Evolutionary conservation across 2,329 filamentous ascomycete species (phyloP), one percentile per base, ranked within the genome.

Genomic region (Phaeosphaeria sp.): DNA sequence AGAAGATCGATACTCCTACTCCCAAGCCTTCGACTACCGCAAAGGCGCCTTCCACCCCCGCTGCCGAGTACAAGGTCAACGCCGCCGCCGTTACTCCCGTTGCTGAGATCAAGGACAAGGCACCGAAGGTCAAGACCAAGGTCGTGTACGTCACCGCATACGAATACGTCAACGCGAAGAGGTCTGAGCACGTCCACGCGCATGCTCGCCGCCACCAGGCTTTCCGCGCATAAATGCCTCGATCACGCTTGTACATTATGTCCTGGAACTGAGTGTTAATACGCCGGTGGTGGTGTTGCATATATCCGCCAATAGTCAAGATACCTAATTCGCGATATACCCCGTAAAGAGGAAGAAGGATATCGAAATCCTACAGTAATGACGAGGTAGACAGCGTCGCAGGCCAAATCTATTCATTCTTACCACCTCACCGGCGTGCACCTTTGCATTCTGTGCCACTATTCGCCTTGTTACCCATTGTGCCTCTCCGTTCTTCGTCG

Each of bases 321-420:
- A 70, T 67, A 65, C 65, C 66, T 62, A 65, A 65, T 67, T 72
- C 58, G 72, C 67, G 58, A 64, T 67, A 71, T 68, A 67, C 64
- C 66, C 67, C 60, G 36, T 50, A 50, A 54, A 60, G 60, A 58
- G 57, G 62, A 58, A 60, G 66, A 67, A 58, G 65, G 60, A 57
- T 52, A 56, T 52, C 60, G 58, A 63, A 64, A 59, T 50, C 54
- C 66, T 62, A 63, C 55, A 68, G 66, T 76, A 74, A 75, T 75
- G 72, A 63, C 65, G 66, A 64, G 66, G 71, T 73, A 75, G 71
- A 69, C 68, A 72, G 72, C 71, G 72, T 75, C 72, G 72, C 72
- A 74, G 69, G 69, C 66, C 66, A 72, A 55, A 63, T 71, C 59
- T 64, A 75, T 74, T 72, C 62, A 66, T 69, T 74, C 64, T 57